A percentile compares a stretch with the other conserved stretches of the same genome.
Evolutionary conservation across 1,284 basidiomycete genomes (phyloP).

Genomic region (Pseudozyma hubeiensis): DNA sequence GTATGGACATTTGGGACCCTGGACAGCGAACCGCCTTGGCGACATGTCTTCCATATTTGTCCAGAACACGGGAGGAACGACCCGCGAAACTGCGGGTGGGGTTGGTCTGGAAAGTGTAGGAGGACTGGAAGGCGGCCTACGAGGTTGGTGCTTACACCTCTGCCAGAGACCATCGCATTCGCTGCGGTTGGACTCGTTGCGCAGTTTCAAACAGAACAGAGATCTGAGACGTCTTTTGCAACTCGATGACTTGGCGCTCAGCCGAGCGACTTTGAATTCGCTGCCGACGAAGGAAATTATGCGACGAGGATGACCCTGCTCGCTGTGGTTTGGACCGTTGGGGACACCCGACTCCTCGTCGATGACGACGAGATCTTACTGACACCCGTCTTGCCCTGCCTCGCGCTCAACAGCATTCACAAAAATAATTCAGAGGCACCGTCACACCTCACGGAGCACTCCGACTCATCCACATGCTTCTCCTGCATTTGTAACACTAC

Average conservation of each 20-base stretch:
- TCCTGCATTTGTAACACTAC: conserved; percentile 14
- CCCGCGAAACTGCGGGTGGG: neutral
- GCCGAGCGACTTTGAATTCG: conserved; percentile 3
- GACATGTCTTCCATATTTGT: neutral
- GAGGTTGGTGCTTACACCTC: conserved; percentile 20
- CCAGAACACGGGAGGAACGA: conserved; percentile 30
- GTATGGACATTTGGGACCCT: neutral
- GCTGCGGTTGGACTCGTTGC: conserved; percentile 31
- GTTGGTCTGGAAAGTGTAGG: neutral
- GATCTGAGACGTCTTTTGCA: conserved; percentile 43
- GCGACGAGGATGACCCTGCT: neutral
- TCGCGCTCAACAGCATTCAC: neutral
- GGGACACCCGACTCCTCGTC: conserved; percentile 12
- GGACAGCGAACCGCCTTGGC: conserved; percentile 28
- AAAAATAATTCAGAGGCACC: neutral
- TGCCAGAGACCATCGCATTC: conserved; percentile 28
- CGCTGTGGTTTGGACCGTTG: neutral
- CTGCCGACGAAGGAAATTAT: neutral
- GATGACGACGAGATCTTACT: conserved; percentile 8
- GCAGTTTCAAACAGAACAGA: conserved; percentile 48
- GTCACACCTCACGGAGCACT: neutral
- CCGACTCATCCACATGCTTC: neutral
- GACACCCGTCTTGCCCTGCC: neutral
- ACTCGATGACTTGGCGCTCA: neutral
- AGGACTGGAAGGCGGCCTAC: conserved; percentile 7